These are phyloP conservation scores for Glomus cerebriforme DNA, from an alignment of 192 early-diverging fungal species.

Conservation along the genomic window DNA sequence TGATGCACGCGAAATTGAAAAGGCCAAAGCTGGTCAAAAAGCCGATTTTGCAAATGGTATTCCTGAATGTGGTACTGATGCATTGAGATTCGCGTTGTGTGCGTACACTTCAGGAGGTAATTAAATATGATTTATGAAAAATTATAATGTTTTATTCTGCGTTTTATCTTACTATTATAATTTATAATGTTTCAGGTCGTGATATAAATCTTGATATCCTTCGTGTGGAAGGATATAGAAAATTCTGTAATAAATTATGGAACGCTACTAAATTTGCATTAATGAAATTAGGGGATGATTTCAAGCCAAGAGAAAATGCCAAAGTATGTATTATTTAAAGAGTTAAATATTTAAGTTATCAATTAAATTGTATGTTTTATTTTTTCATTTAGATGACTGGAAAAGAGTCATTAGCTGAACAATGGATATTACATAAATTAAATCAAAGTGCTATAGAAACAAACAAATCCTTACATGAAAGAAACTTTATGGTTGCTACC, in stretches of 20 bases:
- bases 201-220: conserved; percentile 94
- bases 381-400: conserved; percentile 58
- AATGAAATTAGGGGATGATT: conserved; percentile 91
- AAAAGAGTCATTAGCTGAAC: conserved; percentile 85
- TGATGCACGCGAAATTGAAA: conserved; percentile 84
- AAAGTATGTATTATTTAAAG: conserved; percentile 18
- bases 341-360: conserved; percentile 18
- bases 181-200: conserved; percentile 48
- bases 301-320: conserved; percentile 63
- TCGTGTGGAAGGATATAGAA: conserved; percentile 98
- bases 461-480: conserved; percentile 73
- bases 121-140: neutral
- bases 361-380: conserved; percentile 2
- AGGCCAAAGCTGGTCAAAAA: conserved; percentile 83
- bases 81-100: conserved; percentile 81
- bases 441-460: conserved; percentile 78
- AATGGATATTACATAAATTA: conserved; percentile 91
- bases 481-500: conserved; percentile 94
- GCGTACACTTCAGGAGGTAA: conserved; percentile 64
- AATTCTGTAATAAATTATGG: conserved; percentile 99
- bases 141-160: neutral
- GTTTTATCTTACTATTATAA: neutral
- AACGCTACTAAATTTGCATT: conserved; percentile 96
- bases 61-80: conserved; percentile 97
- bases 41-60: conserved; percentile 95